Conservation (phyloP, 495 filamentous ascomycete species). For the Hypoxylon trugodes region DNA sequence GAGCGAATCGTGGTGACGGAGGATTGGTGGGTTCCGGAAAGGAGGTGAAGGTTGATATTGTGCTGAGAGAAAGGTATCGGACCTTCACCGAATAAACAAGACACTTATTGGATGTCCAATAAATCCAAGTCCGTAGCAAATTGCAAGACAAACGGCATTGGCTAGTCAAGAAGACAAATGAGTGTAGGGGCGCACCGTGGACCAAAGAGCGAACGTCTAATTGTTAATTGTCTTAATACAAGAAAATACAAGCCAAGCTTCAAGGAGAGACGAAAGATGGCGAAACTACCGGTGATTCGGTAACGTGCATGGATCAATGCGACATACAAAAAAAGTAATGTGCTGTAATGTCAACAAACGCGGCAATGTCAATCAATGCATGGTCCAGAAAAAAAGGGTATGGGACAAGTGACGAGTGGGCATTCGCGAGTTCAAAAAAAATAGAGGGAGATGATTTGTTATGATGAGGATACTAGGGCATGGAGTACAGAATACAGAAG, state of each 20-base stretch:
- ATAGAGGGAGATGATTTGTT: conserved; percentile 35
- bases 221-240: conserved; percentile 24
- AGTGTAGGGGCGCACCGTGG: conserved; percentile 20
- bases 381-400: conserved; percentile 20
- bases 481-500: not conserved
- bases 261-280: conserved; percentile 29
- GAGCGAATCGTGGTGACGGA: conserved; percentile 12
- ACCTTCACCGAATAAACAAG: not conserved
- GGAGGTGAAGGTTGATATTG: conserved; percentile 25
- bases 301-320: conserved; percentile 38
- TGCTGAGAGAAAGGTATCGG: conserved; percentile 2
- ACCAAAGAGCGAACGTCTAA: conserved; percentile 4
- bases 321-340: conserved; percentile 21
- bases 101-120: conserved; percentile 1
- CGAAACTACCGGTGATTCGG: conserved; percentile 26
- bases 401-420: conserved; percentile 21
- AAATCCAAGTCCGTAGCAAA: not conserved
- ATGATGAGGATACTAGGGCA: conserved; percentile 11
- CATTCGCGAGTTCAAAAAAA: conserved; percentile 6
- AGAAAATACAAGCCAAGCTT: conserved; percentile 29
- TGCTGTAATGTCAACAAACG: conserved; percentile 35
- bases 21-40: conserved; percentile 32
- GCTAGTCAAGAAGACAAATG: conserved; percentile 11
- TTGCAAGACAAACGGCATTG: conserved; percentile 2
- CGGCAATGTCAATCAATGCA: conserved; percentile 47